Evolutionary conservation across 768 basidiomycete species (phyloP).

Genomic region (Tephrocybe sp.): DNA sequence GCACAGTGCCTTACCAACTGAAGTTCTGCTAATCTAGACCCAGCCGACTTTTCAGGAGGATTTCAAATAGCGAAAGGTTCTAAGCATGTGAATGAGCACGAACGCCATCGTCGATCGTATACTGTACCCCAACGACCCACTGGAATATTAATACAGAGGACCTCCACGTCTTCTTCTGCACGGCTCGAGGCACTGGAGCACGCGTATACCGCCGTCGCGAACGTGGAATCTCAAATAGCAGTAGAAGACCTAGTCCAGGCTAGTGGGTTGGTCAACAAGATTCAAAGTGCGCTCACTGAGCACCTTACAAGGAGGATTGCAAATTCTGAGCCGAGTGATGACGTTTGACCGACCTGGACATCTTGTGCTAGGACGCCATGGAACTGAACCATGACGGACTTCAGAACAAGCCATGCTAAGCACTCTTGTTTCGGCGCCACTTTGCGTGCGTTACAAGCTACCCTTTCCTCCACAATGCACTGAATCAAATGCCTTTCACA

Average conservation of each 20-base stretch:
- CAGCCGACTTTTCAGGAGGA: conserved; percentile 3
- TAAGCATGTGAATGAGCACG: background rate
- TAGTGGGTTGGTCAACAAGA: conserved; percentile 42
- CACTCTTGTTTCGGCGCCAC: too few relatives aligned
- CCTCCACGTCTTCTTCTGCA: conserved; percentile 35
- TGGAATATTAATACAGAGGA: conserved; percentile 30
- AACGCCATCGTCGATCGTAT: conserved; percentile 6
- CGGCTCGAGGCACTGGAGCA: conserved; percentile 44
- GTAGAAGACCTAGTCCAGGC: conserved; percentile 50
- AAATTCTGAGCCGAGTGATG: conserved; percentile 1
- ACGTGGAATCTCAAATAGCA: conserved; percentile 48
- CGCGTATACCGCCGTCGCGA: conserved; percentile 41
- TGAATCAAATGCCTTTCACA: too few relatives aligned
- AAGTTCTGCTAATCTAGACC: conserved; percentile 5
- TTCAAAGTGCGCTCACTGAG: conserved; percentile 46
- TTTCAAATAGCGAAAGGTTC: background rate
- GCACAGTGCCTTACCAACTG: background rate
- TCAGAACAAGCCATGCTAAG: too few relatives aligned
- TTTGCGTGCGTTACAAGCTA: too few relatives aligned
- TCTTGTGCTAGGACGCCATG: too few relatives aligned
- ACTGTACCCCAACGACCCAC: conserved; percentile 5
- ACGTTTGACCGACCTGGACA: too few relatives aligned
- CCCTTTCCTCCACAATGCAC: too few relatives aligned
- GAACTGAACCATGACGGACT: too few relatives aligned
- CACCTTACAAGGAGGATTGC: conserved; percentile 39